phyloP scores from a whole-genome alignment of 352 stramenopile species.

The Pythium brassicae region DNA sequence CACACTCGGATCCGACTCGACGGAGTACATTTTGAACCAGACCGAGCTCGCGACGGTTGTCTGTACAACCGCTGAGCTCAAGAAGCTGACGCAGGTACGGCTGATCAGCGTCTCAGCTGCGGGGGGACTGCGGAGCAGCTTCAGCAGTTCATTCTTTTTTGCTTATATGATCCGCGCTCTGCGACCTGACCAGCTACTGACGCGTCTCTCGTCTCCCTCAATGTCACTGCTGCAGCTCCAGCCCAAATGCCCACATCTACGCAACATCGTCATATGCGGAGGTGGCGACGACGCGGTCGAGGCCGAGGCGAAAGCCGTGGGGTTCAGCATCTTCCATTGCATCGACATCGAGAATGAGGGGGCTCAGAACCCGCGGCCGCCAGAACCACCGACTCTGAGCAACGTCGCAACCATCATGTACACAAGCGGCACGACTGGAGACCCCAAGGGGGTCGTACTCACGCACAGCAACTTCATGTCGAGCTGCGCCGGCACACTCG shows the following conservation, averaged over 20 bases:
- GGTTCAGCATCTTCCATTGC: conserved; percentile 37
- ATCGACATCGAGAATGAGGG: conserved; percentile 36
- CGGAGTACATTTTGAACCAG: conserved; percentile 75
- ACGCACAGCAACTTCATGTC: conserved; percentile 76
- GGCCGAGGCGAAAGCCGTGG: conserved; percentile 20
- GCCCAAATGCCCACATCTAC: conserved; percentile 39
- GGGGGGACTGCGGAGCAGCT: neutral
- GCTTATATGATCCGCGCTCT: neutral
- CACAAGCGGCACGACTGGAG: conserved; percentile 94
- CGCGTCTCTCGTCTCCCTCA: neutral
- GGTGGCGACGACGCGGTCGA: conserved; percentile 31
- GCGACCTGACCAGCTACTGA: neutral
- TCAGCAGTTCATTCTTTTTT: neutral
- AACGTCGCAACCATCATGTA: conserved; percentile 94
- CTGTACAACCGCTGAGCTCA: conserved; percentile 51
- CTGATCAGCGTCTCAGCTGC: neutral
- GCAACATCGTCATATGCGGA: conserved; percentile 42
- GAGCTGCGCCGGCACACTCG: conserved; percentile 22
- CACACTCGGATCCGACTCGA: conserved; percentile 66
- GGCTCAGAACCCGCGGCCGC: conserved; percentile 19
- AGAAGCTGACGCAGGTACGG: conserved; percentile 33
- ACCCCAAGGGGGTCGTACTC: conserved; percentile 95
- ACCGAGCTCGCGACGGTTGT: conserved; percentile 63
- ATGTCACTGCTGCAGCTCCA: conserved; percentile 10
- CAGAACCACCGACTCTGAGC: conserved; percentile 27